Conservation (phyloP, 2,329 filamentous ascomycete species). For the Chaetothyriales sp. region DNA sequence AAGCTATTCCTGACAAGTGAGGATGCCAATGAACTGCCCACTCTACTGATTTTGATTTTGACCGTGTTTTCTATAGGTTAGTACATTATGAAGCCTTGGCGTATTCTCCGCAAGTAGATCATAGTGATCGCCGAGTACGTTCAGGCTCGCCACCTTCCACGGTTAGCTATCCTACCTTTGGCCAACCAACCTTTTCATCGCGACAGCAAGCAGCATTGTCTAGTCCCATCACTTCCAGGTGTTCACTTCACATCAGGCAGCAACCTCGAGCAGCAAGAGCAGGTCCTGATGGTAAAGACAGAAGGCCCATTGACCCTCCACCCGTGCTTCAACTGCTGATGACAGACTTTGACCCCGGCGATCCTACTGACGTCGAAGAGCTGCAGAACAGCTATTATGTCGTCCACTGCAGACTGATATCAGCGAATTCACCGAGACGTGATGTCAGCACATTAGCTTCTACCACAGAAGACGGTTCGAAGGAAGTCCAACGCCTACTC, state of each 20-base stretch:
- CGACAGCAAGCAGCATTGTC: background rate
- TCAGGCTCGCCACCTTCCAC: background rate
- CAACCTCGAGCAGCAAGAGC: conserved; percentile 34
- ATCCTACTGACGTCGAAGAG: conserved; percentile 25
- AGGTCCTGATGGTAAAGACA: conserved; percentile 33
- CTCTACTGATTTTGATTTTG: background rate
- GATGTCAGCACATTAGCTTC: conserved; percentile 15
- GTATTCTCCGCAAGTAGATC: background rate
- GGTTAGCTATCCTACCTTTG: background rate
- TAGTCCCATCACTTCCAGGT: conserved; percentile 15
- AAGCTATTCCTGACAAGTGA: background rate
- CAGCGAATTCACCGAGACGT: conserved; percentile 12
- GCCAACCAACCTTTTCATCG: background rate
- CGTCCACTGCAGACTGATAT: conserved; percentile 32
- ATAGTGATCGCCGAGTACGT: background rate
- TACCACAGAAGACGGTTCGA: conserved; percentile 12
- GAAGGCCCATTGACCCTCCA: conserved; percentile 34
- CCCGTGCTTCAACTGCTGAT: conserved; percentile 35
- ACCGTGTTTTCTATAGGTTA: background rate
- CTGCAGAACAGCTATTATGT: conserved; percentile 26
- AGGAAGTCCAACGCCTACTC: conserved; percentile 14
- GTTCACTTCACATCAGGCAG: conserved; percentile 32
- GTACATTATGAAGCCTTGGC: background rate
- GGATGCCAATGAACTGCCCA: background rate
- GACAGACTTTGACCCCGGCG: conserved; percentile 29